These are phyloP conservation scores for Camelina neglecta DNA, from an alignment of 345 rosid species.

Conservation along the genomic window DNA sequence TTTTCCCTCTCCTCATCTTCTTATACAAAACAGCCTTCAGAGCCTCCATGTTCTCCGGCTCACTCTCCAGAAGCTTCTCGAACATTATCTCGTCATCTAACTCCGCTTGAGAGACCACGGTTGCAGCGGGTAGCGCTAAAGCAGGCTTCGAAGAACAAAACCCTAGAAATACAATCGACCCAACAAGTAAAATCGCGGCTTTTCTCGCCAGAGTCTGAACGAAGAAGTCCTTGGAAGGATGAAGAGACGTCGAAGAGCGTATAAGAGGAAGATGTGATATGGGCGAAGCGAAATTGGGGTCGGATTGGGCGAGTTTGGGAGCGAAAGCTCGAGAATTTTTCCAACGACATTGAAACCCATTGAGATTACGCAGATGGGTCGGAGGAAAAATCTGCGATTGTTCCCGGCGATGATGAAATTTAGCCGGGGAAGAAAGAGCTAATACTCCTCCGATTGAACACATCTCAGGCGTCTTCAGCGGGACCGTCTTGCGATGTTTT, in stretches of 20 bases:
- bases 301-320: conserved; percentile 32
- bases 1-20: conserved; percentile 82
- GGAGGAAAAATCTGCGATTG: conserved; percentile 22
- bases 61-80: conserved; percentile 70
- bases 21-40: conserved; percentile 68
- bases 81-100: conserved; percentile 58
- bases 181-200: conserved; percentile 56
- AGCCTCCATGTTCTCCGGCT: conserved; percentile 70
- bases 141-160: conserved; percentile 51
- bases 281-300: conserved; percentile 23
- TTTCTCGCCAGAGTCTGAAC: conserved; percentile 48
- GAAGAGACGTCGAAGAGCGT: conserved; percentile 23
- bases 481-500: background rate
- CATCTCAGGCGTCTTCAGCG: background rate
- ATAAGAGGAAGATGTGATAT: conserved; percentile 33
- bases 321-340: conserved; percentile 39
- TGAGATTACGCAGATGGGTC: conserved; percentile 23
- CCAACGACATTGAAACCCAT: conserved; percentile 17
- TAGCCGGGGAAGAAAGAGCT: conserved; percentile 36
- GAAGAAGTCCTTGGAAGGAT: conserved; percentile 35
- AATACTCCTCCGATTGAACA: conserved; percentile 28
- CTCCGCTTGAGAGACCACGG: conserved; percentile 44
- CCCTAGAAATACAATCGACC: conserved; percentile 62
- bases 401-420: conserved; percentile 30
- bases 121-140: conserved; percentile 51